Percentiles rank a stretch among this genome's conserved stretches.
These are phyloP conservation scores for Zangia roseola DNA, from an alignment of 768 basidiomycete species.

Conservation along the genomic window DNA sequence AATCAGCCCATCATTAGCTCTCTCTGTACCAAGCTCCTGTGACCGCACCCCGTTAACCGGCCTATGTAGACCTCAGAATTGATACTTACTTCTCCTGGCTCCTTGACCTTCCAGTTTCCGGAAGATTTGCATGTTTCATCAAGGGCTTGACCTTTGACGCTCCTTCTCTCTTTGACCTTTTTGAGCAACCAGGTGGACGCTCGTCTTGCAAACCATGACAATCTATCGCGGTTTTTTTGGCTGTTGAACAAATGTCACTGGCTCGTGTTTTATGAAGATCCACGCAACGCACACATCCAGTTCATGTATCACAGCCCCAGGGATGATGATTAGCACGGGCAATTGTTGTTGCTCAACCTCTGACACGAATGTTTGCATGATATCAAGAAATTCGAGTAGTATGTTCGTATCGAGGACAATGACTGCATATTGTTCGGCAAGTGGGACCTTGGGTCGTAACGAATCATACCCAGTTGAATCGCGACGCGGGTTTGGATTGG, in stretches of 20 bases:
- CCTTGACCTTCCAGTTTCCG: conserved; percentile 57
- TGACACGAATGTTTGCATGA: conserved; percentile 60
- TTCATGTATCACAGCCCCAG: conserved; percentile 73
- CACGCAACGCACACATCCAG: conserved; percentile 59
- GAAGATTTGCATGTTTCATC: conserved; percentile 62
- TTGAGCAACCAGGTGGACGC: conserved; percentile 68
- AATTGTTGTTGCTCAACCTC: conserved; percentile 51
- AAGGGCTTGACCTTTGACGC: conserved; percentile 59
- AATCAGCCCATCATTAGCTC: conserved; percentile 67
- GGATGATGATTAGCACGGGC: conserved; percentile 66
- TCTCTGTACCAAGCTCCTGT: conserved; percentile 32
- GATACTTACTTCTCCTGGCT: conserved; percentile 41
- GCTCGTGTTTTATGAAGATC: background rate
- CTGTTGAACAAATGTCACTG: conserved; percentile 23
- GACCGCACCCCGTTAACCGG: background rate
- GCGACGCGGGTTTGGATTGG: background rate
- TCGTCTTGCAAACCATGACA: conserved; percentile 65
- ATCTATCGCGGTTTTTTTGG: conserved; percentile 38
- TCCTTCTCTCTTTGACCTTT: conserved; percentile 55
- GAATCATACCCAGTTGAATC: background rate
- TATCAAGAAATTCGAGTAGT: conserved; percentile 63
- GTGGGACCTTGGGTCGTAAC: conserved; percentile 35
- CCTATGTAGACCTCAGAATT: background rate
- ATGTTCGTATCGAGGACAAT: conserved; percentile 81
- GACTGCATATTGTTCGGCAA: conserved; percentile 42